A percentile compares a stretch with the other conserved stretches of the same genome.
These are phyloP conservation scores for Porcisia deanei DNA, from an alignment of 208 protist species.

Conservation along the genomic window DNA sequence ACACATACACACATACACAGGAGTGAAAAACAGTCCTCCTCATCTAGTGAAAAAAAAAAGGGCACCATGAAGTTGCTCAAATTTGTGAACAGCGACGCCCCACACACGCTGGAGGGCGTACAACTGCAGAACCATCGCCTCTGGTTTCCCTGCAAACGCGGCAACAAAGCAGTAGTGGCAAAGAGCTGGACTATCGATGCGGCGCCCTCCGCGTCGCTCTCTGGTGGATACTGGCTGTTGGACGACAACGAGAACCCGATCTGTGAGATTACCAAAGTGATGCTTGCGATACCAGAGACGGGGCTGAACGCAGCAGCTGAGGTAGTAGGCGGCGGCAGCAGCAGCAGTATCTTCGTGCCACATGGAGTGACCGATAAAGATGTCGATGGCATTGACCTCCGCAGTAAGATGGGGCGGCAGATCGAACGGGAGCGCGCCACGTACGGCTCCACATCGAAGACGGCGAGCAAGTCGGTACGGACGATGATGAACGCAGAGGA, in stretches of 20 bases:
- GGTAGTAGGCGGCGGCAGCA: background rate
- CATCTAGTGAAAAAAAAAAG: background rate
- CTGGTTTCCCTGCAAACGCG: constrained; percentile 26
- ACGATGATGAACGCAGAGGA: constrained; percentile 74
- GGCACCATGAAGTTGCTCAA: constrained; percentile 71
- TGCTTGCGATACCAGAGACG: constrained; percentile 42
- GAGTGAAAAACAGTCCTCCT: background rate
- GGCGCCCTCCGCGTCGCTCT: constrained; percentile 9
- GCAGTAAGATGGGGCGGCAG: constrained; percentile 69
- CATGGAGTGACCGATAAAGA: constrained; percentile 46
- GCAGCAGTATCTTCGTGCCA: constrained; percentile 24
- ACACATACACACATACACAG: background rate
- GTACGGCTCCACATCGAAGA: constrained; percentile 80
- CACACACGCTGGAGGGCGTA: constrained; percentile 46
- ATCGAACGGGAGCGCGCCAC: constrained; percentile 62
- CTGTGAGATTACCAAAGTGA: constrained; percentile 50
- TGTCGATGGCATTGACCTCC: constrained; percentile 62
- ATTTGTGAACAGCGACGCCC: constrained; percentile 78
- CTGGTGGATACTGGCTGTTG: constrained; percentile 73
- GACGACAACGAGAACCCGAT: constrained; percentile 67
- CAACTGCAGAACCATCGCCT: constrained; percentile 43
- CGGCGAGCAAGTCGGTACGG: constrained; percentile 47
- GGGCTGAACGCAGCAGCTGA: background rate
- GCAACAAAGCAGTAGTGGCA: constrained; percentile 12
- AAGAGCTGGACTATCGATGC: constrained; percentile 43